Base-by-base conservation (phyloP, 805 yeast species). In the Nakazawaea wyomingensis region DNA sequence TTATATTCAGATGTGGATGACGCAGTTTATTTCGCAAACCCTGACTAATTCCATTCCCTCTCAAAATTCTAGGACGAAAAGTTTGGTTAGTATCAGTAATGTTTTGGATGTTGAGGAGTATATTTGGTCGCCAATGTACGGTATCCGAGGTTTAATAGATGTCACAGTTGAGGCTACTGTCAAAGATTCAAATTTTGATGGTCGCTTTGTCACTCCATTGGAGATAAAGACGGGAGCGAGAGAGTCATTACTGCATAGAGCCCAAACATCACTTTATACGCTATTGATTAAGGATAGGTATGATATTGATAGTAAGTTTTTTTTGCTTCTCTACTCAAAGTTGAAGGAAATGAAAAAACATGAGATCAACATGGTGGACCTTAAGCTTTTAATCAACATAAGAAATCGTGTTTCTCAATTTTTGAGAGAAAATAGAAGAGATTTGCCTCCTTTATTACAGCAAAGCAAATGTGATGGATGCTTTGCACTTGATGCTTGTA, bases 41-140 rank as follows among this genome's bases (percentile, higher is more conserved):
- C 50, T 42, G 14, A 49, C 42, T 6, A 27, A 34, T 10, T 3
- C 26, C 2, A 41, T 47, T 21, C 37, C 49, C 3, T 48, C 46
- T n/a, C 35, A 44, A 19, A 48, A 35, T 17, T 43, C 53, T 18
- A 57, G 53, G n/a, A 61, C 62, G 18, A 58, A 62, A 11, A 59
- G 74, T 1, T 62, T 63, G 9, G 66, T 80, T 33, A 68, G 82
- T 0, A 78, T 85, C 0, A 67, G 76, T 13, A 79, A 82, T 45
- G 74, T 89, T 7, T 65, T 87, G 27, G 96, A 86, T 54, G 77
- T 87, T 8, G 99, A 93, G 60, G 97, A 93, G 54, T 85, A 81
- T 52, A 82, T 93, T 11, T 81, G 95, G 88, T 87, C 97, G 0
- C 96, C 97, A 0, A 73, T 77, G 56, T 89, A 75, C 64, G 99